Evolutionary conservation across 2,329 filamentous ascomycete species (phyloP).

Genomic region (Lecanicillium sp.): DNA sequence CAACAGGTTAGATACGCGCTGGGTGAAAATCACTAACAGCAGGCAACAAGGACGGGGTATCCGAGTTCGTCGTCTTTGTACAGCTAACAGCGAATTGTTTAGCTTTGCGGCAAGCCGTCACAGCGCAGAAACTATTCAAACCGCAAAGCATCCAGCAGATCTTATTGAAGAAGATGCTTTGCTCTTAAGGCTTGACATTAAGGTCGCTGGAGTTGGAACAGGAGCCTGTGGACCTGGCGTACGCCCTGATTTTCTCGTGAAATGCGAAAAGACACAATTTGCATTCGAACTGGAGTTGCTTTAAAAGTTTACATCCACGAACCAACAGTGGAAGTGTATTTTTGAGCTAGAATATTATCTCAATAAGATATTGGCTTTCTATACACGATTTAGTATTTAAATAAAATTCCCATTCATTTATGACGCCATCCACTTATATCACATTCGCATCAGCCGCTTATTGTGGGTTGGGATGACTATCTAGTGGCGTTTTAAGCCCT

Average conservation of each 20-base stretch:
- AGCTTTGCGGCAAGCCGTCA: conserved; percentile 51
- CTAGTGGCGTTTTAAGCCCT: no score
- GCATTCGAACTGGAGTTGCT: conserved; percentile 29
- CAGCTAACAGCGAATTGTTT: conserved; percentile 19
- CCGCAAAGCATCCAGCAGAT: conserved; percentile 56
- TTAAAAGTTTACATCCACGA: no score
- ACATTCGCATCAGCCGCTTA: no score
- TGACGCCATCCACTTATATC: no score
- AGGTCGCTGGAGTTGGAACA: conserved; percentile 41
- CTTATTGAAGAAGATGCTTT: conserved; percentile 40
- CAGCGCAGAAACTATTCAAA: conserved; percentile 41
- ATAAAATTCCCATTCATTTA: no score
- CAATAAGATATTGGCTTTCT: no score
- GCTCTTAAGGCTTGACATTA: conserved; percentile 33
- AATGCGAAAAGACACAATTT: conserved; percentile 31
- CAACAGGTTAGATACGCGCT: conserved; percentile 53
- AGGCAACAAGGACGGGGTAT: conserved; percentile 12
- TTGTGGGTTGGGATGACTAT: no score
- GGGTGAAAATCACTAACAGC: conserved; percentile 33
- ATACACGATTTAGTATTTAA: no score
- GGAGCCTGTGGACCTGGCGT: conserved; percentile 41
- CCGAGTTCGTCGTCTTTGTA: conserved; percentile 11
- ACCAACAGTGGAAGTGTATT: no score
- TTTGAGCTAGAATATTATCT: no score
- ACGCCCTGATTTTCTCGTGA: conserved; percentile 34